Percentiles rank a stretch among this genome's conserved stretches.
Conservation (phyloP, 345 rosid species). For the Limnanthes douglasii region DNA sequence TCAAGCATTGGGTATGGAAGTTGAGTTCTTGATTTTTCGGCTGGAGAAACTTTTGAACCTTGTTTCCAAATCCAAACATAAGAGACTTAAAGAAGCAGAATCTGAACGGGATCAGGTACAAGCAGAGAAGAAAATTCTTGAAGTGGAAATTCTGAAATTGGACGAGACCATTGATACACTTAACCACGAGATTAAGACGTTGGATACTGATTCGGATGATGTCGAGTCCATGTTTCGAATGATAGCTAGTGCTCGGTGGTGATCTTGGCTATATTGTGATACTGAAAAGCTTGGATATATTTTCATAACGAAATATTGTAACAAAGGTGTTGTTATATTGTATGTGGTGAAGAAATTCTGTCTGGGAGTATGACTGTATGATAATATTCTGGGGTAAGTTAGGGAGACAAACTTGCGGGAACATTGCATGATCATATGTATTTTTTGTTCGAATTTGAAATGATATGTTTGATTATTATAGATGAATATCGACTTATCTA, state of each 20-base stretch:
- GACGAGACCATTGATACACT: constrained; percentile 6
- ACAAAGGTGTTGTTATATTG: no score
- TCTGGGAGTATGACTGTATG: no score
- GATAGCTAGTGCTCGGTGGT: constrained; percentile 18
- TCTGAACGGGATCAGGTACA: constrained; percentile 2
- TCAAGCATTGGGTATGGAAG: constrained; percentile 13
- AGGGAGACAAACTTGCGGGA: no score
- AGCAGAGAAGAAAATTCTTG: constrained; percentile 9
- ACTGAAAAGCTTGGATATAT: no score
- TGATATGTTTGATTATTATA: no score
- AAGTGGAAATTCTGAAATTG: constrained; percentile 10
- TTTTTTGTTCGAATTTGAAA: no score
- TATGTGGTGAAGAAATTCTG: no score
- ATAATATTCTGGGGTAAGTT: no score
- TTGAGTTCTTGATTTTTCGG: constrained; percentile 7
- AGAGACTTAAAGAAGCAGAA: constrained; percentile 12
- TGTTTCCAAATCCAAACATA: constrained; percentile 5
- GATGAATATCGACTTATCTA: no score
- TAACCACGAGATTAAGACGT: constrained; percentile 7
- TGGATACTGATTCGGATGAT: neutral
- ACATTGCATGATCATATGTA: no score
- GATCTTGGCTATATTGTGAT: no score
- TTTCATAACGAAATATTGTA: no score
- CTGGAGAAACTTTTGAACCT: constrained; percentile 13
- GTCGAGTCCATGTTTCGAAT: constrained; percentile 13